Evolutionary conservation across 2,329 filamentous ascomycete genomes (phyloP), one percentile per base, ranked within the genome.

Genomic region (Pseudomassariella vexata): DNA sequence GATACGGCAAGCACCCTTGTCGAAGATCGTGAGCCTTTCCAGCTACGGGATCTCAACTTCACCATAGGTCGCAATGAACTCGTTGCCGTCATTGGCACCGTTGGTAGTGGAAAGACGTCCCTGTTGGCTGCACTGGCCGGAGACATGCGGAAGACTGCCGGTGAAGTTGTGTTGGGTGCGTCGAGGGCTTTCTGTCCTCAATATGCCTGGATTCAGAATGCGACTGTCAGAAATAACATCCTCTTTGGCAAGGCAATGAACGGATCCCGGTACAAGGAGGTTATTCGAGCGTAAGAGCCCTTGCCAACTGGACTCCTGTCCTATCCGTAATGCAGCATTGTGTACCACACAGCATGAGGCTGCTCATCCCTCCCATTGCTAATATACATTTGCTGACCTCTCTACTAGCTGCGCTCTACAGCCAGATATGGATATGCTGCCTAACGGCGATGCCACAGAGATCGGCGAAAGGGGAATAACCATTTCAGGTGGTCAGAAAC

Each of bases 161-260:
- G 88, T 9, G 71, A 82, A 22, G 73, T 94, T 5, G 72, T 76
- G 0, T 73, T 92, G 45, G 85, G 89, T 24, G 86, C 86, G 0
- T 81, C 79, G 3, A 72, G 89, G 40, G 86, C 90, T 0, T 95
- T 95, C 49, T 96, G 92, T 44, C 90, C 90, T 0, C 90, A 98
- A 53, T 95, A 95, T 51, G 86, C 92, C 0, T 98, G 92, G 92
- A 95, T 98, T 29, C 90, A 96, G 53, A 96, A 96, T 50, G 73
- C 87, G 0, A 85, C 82, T 1, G 74, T 96, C 4, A 79, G 78
- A 40, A 78, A 95, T 20, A 98, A 98, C 49, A 94, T 98, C 37
- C 60, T 87, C 1, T 96, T 96, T 49, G 90, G 90, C 9, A 90
- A 87, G 45, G 73, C 78, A 0, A 75, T 82, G 60, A 70, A 94